These are phyloP conservation scores for Epichloe sp. DNA, from an alignment of 2,329 filamentous ascomycete genomes.

Conservation along the genomic window DNA sequence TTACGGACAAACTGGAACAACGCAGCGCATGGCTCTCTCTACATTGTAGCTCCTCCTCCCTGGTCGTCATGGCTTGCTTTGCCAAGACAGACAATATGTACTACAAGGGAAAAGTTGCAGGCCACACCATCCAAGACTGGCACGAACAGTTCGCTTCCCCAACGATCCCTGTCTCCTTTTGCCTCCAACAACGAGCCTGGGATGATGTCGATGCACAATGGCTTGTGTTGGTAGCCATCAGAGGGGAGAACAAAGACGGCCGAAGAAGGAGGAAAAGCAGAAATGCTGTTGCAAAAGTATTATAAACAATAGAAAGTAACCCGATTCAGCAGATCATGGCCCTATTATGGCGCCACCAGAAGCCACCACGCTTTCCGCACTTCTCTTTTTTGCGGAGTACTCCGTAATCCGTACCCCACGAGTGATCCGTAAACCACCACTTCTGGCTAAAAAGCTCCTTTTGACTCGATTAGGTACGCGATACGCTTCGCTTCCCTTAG, in stretches of 20 bases:
- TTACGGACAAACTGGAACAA: no score
- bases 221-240: not conserved
- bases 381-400: no score
- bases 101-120: not conserved
- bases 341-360: not conserved
- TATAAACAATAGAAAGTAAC: not conserved
- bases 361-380: no score
- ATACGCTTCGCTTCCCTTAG: no score
- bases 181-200: not conserved
- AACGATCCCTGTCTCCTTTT: not conserved
- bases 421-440: no score
- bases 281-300: not conserved
- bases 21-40: not conserved
- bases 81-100: no score
- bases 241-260: not conserved
- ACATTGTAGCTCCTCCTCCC: not conserved
- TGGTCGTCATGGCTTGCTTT: not conserved
- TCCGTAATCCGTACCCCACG: no score
- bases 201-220: not conserved
- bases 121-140: not conserved
- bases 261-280: not conserved
- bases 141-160: not conserved
- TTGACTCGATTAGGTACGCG: no score
- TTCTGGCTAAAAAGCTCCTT: no score
- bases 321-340: not conserved